Conservation (phyloP, 1,139 yeast genomes). For the Saccharomyces hybrid region DNA sequence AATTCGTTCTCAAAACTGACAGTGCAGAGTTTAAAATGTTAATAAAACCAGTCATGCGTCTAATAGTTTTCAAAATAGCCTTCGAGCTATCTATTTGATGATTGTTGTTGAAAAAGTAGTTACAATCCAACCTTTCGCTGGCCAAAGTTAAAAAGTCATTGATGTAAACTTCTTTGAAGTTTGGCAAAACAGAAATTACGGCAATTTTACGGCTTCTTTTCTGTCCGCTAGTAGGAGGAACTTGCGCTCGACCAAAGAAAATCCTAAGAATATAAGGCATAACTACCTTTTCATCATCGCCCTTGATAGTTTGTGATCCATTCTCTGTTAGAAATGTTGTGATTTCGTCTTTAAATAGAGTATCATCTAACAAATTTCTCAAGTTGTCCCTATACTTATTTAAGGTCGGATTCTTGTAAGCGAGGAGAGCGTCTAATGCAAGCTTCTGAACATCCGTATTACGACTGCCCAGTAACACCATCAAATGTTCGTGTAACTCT, state of each 20-base stretch:
- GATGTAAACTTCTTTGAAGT: slow-evolving; percentile 48
- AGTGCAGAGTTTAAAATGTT: slow-evolving; percentile 60
- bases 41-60: slow-evolving; percentile 63
- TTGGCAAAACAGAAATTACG: slow-evolving; percentile 63
- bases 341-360: slow-evolving; percentile 78
- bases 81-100: slow-evolving; percentile 23
- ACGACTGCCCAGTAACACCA: slow-evolving; percentile 56
- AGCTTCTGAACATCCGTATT: slow-evolving; percentile 57
- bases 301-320: slow-evolving; percentile 52
- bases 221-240: slow-evolving; percentile 49
- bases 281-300: slow-evolving; percentile 47
- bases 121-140: slow-evolving; percentile 44
- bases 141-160: slow-evolving; percentile 57
- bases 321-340: slow-evolving; percentile 49
- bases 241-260: slow-evolving; percentile 79
- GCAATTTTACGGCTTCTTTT: slow-evolving; percentile 72
- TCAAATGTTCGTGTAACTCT: slow-evolving; percentile 46
- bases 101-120: slow-evolving; percentile 33
- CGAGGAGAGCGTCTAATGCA: slow-evolving; percentile 66
- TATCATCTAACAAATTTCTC: slow-evolving; percentile 70
- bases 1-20: slow-evolving; percentile 54
- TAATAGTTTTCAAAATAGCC: slow-evolving; percentile 31
- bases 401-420: slow-evolving; percentile 52
- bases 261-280: slow-evolving; percentile 74
- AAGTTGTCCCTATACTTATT: slow-evolving; percentile 68